A percentile compares a stretch with the other conserved stretches of the same genome.
These are phyloP conservation scores for Cladosporium austrohemisphaericum DNA, from an alignment of 2,329 filamentous ascomycete species.

Conservation along the genomic window DNA sequence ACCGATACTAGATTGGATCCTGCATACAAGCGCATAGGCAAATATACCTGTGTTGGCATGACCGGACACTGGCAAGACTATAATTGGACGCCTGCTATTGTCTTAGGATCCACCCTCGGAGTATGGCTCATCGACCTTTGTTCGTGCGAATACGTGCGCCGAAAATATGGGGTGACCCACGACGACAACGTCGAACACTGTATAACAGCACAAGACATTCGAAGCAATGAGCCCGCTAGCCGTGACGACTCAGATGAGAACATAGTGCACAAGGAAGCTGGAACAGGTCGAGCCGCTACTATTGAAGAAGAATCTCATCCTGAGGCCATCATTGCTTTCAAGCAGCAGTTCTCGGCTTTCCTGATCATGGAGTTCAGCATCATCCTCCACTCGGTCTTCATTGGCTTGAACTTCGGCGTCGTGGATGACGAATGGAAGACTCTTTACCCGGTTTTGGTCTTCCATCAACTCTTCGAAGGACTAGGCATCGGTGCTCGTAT, in stretches of 20 bases:
- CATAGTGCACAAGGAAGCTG: neutral
- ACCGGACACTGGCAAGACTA: slow-evolving; percentile 51
- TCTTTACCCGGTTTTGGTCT: slow-evolving; percentile 64
- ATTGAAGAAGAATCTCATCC: neutral
- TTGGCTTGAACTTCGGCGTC: slow-evolving; percentile 71
- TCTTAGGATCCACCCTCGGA: slow-evolving; percentile 44
- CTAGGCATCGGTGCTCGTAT: slow-evolving; percentile 83
- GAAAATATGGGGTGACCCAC: slow-evolving; percentile 42
- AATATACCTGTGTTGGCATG: slow-evolving; percentile 49
- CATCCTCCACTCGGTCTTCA: slow-evolving; percentile 66
- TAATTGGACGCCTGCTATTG: slow-evolving; percentile 52
- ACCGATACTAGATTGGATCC: slow-evolving; percentile 33
- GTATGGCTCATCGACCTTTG: slow-evolving; percentile 51
- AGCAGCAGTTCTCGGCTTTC: slow-evolving; percentile 76
- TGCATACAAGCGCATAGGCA: slow-evolving; percentile 28
- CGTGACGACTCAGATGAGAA: slow-evolving; percentile 38
- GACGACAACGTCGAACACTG: slow-evolving; percentile 21
- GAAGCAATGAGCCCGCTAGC: slow-evolving; percentile 23
- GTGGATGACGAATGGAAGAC: slow-evolving; percentile 58
- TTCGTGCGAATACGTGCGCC: slow-evolving; percentile 50
- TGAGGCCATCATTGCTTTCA: slow-evolving; percentile 47
- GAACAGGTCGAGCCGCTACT: neutral
- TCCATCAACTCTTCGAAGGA: slow-evolving; percentile 92
- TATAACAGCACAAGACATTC: slow-evolving; percentile 16
- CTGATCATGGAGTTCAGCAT: slow-evolving; percentile 95